Base-by-base conservation (phyloP, 768 basidiomycete genomes). In the Psilocybe cubensis region DNA sequence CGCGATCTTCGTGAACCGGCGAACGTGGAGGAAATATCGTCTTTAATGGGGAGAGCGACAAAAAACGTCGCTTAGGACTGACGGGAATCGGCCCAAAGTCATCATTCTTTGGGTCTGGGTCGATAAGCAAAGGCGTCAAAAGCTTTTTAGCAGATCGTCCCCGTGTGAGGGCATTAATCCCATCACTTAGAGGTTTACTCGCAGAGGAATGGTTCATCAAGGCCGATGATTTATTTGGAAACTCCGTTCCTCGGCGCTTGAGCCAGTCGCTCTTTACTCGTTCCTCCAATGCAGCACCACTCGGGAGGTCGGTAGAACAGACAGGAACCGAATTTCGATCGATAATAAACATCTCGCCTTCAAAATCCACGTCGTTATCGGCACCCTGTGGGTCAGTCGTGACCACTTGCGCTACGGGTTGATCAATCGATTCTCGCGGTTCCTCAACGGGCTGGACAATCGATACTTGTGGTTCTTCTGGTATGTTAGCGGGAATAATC, bases 321-420 rank as follows among this genome's bases (percentile, higher is more conserved):
- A 67, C 70, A 60, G 73, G 69, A 49, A 74, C 44, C 63, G 79
- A 67, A 56, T 79, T 79, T 52, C 77, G 61, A 33, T 83, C 81
- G 42, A 87, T 76, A 38, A 87, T 77, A 63, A 83, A 84, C 51
- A 86, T 70, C 28, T 81, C 82, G 4, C 74, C 69, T 54, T 85
- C 84, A 33, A 81, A 81, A 54, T 79, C 80, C n/a, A 75, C 74
- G 25, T 70, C 73, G 24, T 64, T 53, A 20, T 56, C 61, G 17
- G 65, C 60, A 50, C 59, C 35, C 55, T 57, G 47, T 56, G 48
- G 28, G 38, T 56, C 49, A 43, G 35, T 14, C 43, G 24, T 24
- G 21, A 55, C 29, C 25, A 31, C 28, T 17, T 52, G 25, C 24
- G 51, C 57, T 7, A 29, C 35, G 29, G 43, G 8, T 31, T 40